Evolutionary conservation across 208 protist species (phyloP).

Genomic region (Entamoeba histolytica): DNA sequence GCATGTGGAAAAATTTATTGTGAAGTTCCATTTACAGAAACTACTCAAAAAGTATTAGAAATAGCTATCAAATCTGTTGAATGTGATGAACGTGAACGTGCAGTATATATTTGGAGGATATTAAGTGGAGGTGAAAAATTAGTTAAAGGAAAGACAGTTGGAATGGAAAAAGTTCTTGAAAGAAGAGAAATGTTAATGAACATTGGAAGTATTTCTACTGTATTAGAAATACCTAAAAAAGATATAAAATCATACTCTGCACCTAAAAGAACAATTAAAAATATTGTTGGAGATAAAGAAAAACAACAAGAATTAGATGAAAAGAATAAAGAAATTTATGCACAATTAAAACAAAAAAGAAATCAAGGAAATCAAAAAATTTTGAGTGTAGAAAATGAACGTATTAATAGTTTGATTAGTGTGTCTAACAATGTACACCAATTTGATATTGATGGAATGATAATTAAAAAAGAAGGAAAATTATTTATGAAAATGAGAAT

Average conservation of each 20-base stretch:
- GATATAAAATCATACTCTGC: not conserved
- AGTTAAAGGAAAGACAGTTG: not conserved
- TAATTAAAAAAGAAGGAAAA: not conserved
- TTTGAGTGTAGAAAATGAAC: not conserved
- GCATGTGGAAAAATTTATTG: not conserved
- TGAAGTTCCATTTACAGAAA: not conserved
- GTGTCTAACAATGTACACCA: not conserved
- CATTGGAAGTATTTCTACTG: not conserved
- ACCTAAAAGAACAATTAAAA: not conserved
- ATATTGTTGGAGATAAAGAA: not conserved
- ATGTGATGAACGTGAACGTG: not conserved
- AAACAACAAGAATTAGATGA: not conserved
- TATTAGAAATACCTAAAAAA: not conserved
- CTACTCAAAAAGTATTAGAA: not conserved
- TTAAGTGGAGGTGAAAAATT: not conserved
- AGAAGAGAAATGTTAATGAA: not conserved
- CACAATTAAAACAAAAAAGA: not conserved
- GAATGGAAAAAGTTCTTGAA: not conserved
- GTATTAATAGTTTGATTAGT: not conserved
- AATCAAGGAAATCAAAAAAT: not conserved
- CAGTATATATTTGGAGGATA: not conserved
- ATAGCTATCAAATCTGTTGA: not conserved
- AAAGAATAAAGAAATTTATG: not conserved
- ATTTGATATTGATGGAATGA: not conserved
- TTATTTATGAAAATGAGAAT: not conserved